These are phyloP conservation scores for Spathaspora boniae DNA, from an alignment of 805 yeast species.

Conservation along the genomic window DNA sequence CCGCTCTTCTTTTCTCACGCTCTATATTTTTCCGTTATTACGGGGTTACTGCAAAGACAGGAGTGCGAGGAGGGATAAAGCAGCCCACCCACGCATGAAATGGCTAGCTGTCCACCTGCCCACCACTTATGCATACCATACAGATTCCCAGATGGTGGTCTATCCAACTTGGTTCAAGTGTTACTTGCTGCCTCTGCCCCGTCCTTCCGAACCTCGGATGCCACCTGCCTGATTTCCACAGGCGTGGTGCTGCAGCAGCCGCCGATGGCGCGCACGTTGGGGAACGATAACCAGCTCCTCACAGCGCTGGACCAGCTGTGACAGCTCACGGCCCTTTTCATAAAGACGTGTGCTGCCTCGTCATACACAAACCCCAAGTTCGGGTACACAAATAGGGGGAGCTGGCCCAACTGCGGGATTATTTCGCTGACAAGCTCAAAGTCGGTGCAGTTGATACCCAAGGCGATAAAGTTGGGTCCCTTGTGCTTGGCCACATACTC, in stretches of 20 bases:
- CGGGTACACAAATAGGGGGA: slow-evolving; percentile 61
- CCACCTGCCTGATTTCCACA: slow-evolving; percentile 6
- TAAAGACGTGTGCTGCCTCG: slow-evolving; percentile 18
- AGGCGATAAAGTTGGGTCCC: slow-evolving; percentile 30
- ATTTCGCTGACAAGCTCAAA: slow-evolving; percentile 39
- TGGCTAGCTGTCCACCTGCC: no score
- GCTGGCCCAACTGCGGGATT: slow-evolving; percentile 21
- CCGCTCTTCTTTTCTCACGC: no score
- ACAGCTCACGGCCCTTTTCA: slow-evolving; percentile 25
- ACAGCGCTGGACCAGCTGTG: slow-evolving; percentile 37
- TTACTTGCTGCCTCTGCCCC: no score
- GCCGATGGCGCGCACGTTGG: slow-evolving; percentile 52
- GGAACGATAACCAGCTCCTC: slow-evolving; percentile 35
- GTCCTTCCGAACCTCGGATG: no score
- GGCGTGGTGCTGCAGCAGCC: slow-evolving; percentile 78
- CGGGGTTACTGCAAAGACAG: no score
- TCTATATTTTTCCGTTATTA: no score
- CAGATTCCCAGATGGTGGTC: no score
- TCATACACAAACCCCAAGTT: slow-evolving; percentile 72
- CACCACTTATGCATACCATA: no score
- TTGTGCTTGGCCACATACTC: slow-evolving; percentile 13
- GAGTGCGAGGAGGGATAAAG: no score
- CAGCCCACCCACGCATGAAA: no score
- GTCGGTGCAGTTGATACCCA: slow-evolving; percentile 72
- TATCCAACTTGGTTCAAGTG: no score